phyloP scores from a whole-genome alignment of 108 stramenopile genomes.

The Skeletonema potamos region DNA sequence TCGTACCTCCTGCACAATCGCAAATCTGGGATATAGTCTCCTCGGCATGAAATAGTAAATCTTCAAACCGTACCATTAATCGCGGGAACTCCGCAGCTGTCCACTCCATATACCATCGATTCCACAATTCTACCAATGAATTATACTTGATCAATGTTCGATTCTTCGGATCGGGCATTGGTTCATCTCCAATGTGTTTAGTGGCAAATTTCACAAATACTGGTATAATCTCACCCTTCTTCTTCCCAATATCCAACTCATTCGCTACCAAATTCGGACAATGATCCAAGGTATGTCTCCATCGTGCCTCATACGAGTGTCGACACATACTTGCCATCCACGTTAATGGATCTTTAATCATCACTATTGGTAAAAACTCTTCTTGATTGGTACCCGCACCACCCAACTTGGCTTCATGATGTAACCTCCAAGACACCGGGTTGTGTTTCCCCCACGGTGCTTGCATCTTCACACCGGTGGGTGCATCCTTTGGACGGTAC shows the following conservation, averaged over 20 bases:
- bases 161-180: constrained; percentile 20
- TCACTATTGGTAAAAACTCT: constrained; percentile 69
- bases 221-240: constrained; percentile 6
- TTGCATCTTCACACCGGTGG: constrained; percentile 39
- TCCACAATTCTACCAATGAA: constrained; percentile 70
- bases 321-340: constrained; percentile 90
- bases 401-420: constrained; percentile 10
- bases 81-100: constrained; percentile 64
- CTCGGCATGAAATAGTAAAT: constrained; percentile 73
- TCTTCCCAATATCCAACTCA: constrained; percentile 26
- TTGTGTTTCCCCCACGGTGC: constrained; percentile 91
- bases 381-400: constrained; percentile 1
- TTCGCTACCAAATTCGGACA: constrained; percentile 78
- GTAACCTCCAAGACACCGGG: constrained; percentile 54
- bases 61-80: constrained; percentile 85
- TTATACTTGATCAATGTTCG: constrained; percentile 46
- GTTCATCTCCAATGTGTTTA: constrained; percentile 24
- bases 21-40: constrained; percentile 58
- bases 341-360: constrained; percentile 81
- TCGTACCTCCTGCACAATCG: constrained; percentile 66
- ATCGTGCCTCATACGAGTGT: constrained; percentile 63
- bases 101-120: constrained; percentile 71
- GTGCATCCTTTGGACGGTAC: constrained; percentile 13
- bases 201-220: constrained; percentile 35
- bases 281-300: constrained; percentile 50